phyloP scores from a whole-genome alignment of 306 rosid genomes.

The Prosopis cineraria region DNA sequence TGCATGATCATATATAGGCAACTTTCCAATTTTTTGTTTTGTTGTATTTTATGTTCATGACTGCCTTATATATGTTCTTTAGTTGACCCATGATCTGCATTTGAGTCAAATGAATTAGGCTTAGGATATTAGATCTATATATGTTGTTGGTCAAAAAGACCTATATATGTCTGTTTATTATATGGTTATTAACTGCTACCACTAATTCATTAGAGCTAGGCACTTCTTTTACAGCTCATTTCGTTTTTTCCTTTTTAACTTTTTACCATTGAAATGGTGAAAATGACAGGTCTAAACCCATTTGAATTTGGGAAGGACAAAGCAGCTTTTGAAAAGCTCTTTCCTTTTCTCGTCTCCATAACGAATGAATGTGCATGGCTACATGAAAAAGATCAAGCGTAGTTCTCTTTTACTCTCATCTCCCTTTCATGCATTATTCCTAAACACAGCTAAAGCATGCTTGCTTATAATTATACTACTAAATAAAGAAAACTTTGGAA shows the following conservation, averaged over 20 bases:
- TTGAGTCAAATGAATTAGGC: slow-evolving; percentile 46
- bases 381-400: slow-evolving; percentile 62
- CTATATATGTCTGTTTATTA: neutral
- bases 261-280: slow-evolving; percentile 42
- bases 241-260: slow-evolving; percentile 20
- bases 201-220: slow-evolving; percentile 28
- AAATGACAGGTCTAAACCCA: slow-evolving; percentile 56
- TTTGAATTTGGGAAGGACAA: slow-evolving; percentile 52
- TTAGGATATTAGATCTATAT: slow-evolving; percentile 37
- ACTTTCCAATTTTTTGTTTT: slow-evolving; percentile 40
- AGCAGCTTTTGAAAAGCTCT: slow-evolving; percentile 63
- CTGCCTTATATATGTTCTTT: neutral
- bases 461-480: slow-evolving; percentile 8
- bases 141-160: neutral
- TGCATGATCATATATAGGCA: slow-evolving; percentile 46
- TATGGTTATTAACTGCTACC: slow-evolving; percentile 12
- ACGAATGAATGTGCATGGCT: slow-evolving; percentile 47
- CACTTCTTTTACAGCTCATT: slow-evolving; percentile 32
- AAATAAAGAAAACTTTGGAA: slow-evolving; percentile 11
- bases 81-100: slow-evolving; percentile 22
- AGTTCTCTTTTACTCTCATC: slow-evolving; percentile 46
- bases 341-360: slow-evolving; percentile 46
- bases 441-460: slow-evolving; percentile 36
- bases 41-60: slow-evolving; percentile 14
- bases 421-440: slow-evolving; percentile 56